phyloP scores from a whole-genome alignment of 805 yeast genomes.

The Suhomyces prunicola region DNA sequence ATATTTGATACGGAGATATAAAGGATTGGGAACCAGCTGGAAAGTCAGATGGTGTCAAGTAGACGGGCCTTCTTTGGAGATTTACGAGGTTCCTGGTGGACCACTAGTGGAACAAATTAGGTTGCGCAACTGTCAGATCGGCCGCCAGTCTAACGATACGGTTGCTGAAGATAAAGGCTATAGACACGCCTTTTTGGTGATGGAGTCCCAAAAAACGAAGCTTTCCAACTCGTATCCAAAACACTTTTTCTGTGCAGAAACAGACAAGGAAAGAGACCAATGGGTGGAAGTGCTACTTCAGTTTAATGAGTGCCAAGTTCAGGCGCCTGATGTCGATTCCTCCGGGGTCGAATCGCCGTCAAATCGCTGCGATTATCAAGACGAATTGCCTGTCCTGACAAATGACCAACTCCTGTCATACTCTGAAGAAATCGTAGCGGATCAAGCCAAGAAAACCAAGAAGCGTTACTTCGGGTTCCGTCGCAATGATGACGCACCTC shows the following conservation, averaged over 20 bases:
- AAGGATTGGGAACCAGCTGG: slow-evolving; percentile 65
- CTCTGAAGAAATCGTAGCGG: slow-evolving; percentile 7
- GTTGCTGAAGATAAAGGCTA: slow-evolving; percentile 48
- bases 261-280: slow-evolving; percentile 67
- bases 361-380: slow-evolving; percentile 12
- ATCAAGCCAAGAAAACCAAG: slow-evolving; percentile 44
- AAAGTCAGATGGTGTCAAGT: slow-evolving; percentile 65
- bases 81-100: slow-evolving; percentile 59
- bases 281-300: slow-evolving; percentile 57
- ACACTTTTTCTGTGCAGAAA: slow-evolving; percentile 76
- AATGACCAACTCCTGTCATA: slow-evolving; percentile 7
- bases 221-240: slow-evolving; percentile 39
- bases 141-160: slow-evolving; percentile 44
- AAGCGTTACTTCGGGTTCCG: slow-evolving; percentile 62
- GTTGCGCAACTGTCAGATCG: slow-evolving; percentile 52
- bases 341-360: slow-evolving; percentile 4
- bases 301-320: slow-evolving; percentile 17
- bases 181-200: slow-evolving; percentile 58
- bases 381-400: slow-evolving; percentile 5
- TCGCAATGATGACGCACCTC: slow-evolving; percentile 15
- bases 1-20: slow-evolving; percentile 57
- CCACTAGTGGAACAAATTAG: slow-evolving; percentile 49
- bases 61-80: slow-evolving; percentile 54
- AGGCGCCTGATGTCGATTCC: background rate
- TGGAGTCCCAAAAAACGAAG: slow-evolving; percentile 42